These are phyloP conservation scores for Inonotus obliquus DNA, from an alignment of 1,284 basidiomycete species.

Conservation along the genomic window DNA sequence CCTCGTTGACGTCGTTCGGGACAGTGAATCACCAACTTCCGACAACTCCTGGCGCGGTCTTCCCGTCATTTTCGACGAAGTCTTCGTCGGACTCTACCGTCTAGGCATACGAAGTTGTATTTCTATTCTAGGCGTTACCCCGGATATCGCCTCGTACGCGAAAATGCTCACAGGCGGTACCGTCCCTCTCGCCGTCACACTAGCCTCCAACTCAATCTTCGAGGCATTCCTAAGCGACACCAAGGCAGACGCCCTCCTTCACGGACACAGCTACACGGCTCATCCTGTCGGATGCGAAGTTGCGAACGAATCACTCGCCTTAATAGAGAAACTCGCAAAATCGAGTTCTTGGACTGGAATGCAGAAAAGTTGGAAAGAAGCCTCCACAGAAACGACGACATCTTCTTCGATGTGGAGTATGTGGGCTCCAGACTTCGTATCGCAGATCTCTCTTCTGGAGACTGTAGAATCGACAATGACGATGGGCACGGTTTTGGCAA, in stretches of 20 bases:
- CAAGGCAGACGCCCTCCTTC: constrained; percentile 85
- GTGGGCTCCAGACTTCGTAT: constrained; percentile 78
- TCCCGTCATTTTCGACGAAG: constrained; percentile 95
- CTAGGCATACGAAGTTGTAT: constrained; percentile 70
- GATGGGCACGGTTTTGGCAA: constrained; percentile 82
- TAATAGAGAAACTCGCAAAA: constrained; percentile 49
- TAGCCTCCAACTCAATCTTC: constrained; percentile 81
- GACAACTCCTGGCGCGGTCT: constrained; percentile 59
- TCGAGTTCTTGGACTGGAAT: constrained; percentile 56
- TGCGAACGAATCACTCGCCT: constrained; percentile 73
- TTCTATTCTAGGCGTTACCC: constrained; percentile 63
- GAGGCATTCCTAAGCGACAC: constrained; percentile 69
- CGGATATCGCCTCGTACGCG: constrained; percentile 89
- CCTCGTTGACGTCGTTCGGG: constrained; percentile 78
- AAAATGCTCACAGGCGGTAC: constrained; percentile 95
- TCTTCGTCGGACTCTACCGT: constrained; percentile 89
- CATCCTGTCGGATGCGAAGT: constrained; percentile 91
- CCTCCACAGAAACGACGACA: constrained; percentile 24
- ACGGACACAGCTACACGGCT: constrained; percentile 95
- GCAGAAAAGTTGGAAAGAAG: constrained; percentile 42
- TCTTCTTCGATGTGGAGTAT: constrained; percentile 71
- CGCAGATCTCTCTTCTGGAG: constrained; percentile 51
- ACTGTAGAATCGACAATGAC: constrained; percentile 78
- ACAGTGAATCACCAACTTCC: constrained; percentile 24
- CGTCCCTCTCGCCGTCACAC: constrained; percentile 81